Base-by-base conservation (phyloP, 768 basidiomycete species). In the Royoungia palumana region DNA sequence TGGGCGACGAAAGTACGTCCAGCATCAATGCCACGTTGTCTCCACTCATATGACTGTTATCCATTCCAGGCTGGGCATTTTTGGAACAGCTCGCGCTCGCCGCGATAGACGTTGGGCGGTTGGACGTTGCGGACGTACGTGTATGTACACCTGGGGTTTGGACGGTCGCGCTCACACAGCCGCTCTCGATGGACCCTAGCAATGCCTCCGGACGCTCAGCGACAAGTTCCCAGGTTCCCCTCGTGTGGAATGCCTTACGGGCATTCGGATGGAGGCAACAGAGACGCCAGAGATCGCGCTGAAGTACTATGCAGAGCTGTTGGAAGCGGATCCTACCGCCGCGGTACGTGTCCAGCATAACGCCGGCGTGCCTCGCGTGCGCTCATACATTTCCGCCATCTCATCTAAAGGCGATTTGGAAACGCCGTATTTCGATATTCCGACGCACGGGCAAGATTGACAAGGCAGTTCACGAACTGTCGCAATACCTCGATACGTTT, bases 21-120 rank as follows among this genome's bases (percentile, higher is more conserved):
- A 8, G 6, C 14, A n/a, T 14, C 11, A 34, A 24, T 6, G 22
- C 28, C 28, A 20, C 21, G 2, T 9, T 13, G 6, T 7, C 8
- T 4, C 22, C 24, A 5, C 22, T n/a, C 32, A 32, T 9, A 19
- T 19, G 32, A 34, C 25, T 8, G 35, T 22, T 32, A 14, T 34
- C 39, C 10, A 6, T 16, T 32, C 32, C 35, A 92, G 92, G 76
- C 25, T 93, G 89, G 89, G 76, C 77, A 11, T 83, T 89, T 53
- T 67, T 90, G 8, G 94, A 95, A 60, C 89, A 93, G 59, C 73
- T 93, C 3, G 77, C 82, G 3, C 66, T 90, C 41, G 89, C 93
- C 4, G 77, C 92, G 4, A 71, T 92, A 43, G 90, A 94, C 56
- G 70, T 85, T 12, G 89, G 86, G 22, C 73, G 83, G 44, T 50